Base-by-base conservation (phyloP, 768 basidiomycete genomes). In the Erythrobasidium yunnanense region DNA sequence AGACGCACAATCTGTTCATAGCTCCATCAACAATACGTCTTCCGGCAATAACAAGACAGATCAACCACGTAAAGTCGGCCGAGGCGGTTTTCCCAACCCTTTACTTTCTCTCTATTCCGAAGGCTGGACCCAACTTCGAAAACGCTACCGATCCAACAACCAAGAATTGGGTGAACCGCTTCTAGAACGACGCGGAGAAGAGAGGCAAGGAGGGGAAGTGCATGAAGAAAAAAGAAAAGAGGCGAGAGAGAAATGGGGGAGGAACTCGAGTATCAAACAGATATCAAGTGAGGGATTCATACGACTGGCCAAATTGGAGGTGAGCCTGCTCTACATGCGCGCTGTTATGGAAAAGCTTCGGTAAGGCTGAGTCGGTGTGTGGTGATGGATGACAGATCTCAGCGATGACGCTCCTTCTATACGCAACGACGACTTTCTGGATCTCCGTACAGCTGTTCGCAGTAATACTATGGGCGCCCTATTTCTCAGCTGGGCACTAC, bases 381-480 rank as follows among this genome's bases (percentile, higher is more conserved):
- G 6, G 54, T 32, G 38, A 42, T n/a, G 11, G 38, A 6, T 55
- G 17, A 25, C 38, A 58, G 56, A 58, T 58, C 8, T 58, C 56
- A 66, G 70, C 68, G 4, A 67, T 72, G 34, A 68, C 66, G 3
- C 32, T 70, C n/a, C 68, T 72, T 20, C 66, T 72, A 27, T 56
- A 67, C 32, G 67, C 70, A 20, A 66, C 70, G 27, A 4, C 54
- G 22, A 52, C 35, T 1, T 97, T 95, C 74, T 86, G 87, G 71
- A 72, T 93, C 54, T 79, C 79, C 20, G 73, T 81, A 1, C 90
- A 92, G 72, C 70, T 92, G 3, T 55, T 87, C 3, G 78, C 79
- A 0, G 89, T 87, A 73, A 74, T 84, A 20, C 79, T 90, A 49
- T 83, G 92, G 70, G 86, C 85, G 0, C 87, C 90, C 0, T 95